Conservation (phyloP, 2,329 filamentous ascomycete species). For the Cordyceps cicadae region DNA sequence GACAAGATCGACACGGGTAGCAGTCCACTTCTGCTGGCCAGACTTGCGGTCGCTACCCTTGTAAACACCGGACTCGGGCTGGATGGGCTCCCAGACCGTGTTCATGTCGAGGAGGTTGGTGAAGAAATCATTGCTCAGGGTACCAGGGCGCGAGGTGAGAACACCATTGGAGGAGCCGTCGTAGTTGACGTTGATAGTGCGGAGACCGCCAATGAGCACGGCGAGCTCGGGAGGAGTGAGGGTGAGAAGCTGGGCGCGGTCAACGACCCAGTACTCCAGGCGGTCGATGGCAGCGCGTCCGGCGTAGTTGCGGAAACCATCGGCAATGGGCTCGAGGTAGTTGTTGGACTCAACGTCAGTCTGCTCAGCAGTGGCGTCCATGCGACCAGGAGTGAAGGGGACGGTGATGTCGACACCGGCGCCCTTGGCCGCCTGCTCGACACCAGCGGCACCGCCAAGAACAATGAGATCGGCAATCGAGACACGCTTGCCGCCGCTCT, state of each 20-base stretch:
- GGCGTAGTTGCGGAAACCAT: slow-evolving; percentile 76
- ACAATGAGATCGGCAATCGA: slow-evolving; percentile 75
- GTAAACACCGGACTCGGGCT: slow-evolving; percentile 44
- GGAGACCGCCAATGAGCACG: slow-evolving; percentile 63
- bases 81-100: slow-evolving; percentile 50
- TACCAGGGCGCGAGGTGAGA: slow-evolving; percentile 58
- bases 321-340: slow-evolving; percentile 60
- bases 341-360: slow-evolving; percentile 58
- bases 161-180: slow-evolving; percentile 61
- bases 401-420: slow-evolving; percentile 45
- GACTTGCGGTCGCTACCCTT: slow-evolving; percentile 58
- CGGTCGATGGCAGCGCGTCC: slow-evolving; percentile 50
- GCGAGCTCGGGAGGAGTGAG: slow-evolving; percentile 64
- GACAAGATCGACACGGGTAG: slow-evolving; percentile 59
- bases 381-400: slow-evolving; percentile 65
- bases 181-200: slow-evolving; percentile 61
- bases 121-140: slow-evolving; percentile 74
- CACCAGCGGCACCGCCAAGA: slow-evolving; percentile 58
- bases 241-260: slow-evolving; percentile 62
- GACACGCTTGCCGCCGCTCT: slow-evolving; percentile 56
- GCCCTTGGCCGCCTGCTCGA: slow-evolving; percentile 59
- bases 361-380: slow-evolving; percentile 62
- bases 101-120: slow-evolving; percentile 64
- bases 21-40: slow-evolving; percentile 59
- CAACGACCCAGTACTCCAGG: slow-evolving; percentile 62